A percentile compares a stretch with the other conserved stretches of the same genome.
Evolutionary conservation across 176 grass and related monocot genomes (phyloP).

Genomic region (Aegilops speltoides): DNA sequence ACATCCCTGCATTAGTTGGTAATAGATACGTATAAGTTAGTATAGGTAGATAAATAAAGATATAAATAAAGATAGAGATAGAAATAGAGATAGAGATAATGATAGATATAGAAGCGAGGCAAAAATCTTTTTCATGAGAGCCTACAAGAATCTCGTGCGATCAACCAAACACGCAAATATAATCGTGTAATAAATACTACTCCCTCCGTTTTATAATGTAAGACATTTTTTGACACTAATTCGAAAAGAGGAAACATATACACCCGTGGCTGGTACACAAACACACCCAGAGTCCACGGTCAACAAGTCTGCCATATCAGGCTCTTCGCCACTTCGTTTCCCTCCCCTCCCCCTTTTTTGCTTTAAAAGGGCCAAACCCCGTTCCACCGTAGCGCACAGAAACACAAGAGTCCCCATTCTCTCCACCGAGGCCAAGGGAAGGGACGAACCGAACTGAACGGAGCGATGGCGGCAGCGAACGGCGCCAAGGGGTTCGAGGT

Average conservation of each 20-base stretch:
- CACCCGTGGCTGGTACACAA: background rate
- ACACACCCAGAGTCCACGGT: background rate
- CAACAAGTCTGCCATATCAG: background rate
- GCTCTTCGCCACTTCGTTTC: no score
- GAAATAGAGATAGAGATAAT: no score
- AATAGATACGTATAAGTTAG: no score
- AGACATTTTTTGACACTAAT: no score
- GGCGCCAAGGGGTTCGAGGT: constrained; percentile 40
- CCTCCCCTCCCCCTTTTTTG: background rate
- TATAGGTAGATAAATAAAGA: no score
- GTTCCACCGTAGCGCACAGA: background rate
- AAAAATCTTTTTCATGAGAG: no score
- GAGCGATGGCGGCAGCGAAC: constrained; percentile 19
- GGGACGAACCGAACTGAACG: background rate
- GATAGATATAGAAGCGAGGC: no score
- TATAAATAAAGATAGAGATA: no score
- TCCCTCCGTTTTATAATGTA: no score
- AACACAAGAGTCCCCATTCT: background rate
- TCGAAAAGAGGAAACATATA: background rate
- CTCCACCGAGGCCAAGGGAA: background rate
- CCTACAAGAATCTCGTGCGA: no score
- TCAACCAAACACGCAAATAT: no score
- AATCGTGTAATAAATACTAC: background rate
- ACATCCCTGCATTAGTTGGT: no score
- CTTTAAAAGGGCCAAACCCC: background rate